Evolutionary conservation across 495 filamentous ascomycete species (phyloP).

Genomic region (Amphirosellinia nigrospora): DNA sequence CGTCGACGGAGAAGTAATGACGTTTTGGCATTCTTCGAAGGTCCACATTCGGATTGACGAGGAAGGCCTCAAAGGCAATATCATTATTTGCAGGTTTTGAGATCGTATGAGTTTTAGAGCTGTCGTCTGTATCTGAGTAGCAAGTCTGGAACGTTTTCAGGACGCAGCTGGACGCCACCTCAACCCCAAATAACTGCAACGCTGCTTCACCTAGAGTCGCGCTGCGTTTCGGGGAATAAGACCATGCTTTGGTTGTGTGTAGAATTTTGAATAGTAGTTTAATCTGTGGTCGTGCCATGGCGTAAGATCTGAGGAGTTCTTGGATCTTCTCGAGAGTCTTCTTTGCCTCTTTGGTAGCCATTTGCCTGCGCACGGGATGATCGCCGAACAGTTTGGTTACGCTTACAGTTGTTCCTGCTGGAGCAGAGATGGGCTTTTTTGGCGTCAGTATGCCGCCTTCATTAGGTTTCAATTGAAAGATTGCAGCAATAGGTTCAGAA

Average conservation of each 20-base stretch:
- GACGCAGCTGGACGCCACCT: constrained; percentile 59
- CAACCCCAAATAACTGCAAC: constrained; percentile 71
- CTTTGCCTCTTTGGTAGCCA: constrained; percentile 62
- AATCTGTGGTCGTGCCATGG: constrained; percentile 69
- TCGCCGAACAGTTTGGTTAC: constrained; percentile 70
- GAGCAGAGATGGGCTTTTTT: constrained; percentile 62
- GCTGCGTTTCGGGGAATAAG: constrained; percentile 67
- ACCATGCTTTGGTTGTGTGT: constrained; percentile 69
- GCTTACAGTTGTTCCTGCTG: constrained; percentile 79
- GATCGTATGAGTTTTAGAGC: neutral
- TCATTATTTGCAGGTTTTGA: neutral
- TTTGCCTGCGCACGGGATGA: constrained; percentile 77
- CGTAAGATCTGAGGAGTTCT: constrained; percentile 74
- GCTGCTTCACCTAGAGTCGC: constrained; percentile 68
- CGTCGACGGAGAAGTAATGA: constrained; percentile 78
- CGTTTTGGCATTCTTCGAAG: constrained; percentile 61
- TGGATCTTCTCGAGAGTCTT: constrained; percentile 71
- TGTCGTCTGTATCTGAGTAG: neutral
- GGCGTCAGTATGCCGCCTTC: constrained; percentile 48
- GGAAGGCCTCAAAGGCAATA: constrained; percentile 59
- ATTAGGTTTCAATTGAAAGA: constrained; percentile 41
- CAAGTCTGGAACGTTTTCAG: constrained; percentile 32
- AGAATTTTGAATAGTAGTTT: constrained; percentile 72
- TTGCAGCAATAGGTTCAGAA: constrained; percentile 68
- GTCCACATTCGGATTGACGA: constrained; percentile 62